Conservation (phyloP, 306 rosid species). For the Trifolium dubium region DNA sequence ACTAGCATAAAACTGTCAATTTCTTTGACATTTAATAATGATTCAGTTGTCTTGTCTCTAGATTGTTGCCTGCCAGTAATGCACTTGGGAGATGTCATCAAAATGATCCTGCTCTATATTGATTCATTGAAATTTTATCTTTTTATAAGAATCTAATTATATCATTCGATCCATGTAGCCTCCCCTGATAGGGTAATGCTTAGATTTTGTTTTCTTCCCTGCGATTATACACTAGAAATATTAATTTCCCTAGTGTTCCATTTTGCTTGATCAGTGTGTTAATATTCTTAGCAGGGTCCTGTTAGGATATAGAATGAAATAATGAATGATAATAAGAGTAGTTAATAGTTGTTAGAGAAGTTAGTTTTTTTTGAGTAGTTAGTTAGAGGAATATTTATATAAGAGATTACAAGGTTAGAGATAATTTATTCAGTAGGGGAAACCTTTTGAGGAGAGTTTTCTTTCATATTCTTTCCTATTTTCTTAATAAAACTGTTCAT, state of each 20-base stretch:
- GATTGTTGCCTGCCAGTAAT: slow-evolving; percentile 5
- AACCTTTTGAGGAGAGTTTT: background rate
- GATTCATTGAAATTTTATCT: slow-evolving; percentile 15
- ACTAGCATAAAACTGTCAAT: background rate
- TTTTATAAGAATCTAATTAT: background rate
- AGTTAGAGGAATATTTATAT: background rate
- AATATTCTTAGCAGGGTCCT: slow-evolving; percentile 24
- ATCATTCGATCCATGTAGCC: slow-evolving; percentile 18
- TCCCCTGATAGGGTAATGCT: slow-evolving; percentile 3
- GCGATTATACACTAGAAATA: slow-evolving; percentile 15
- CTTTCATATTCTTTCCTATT: background rate
- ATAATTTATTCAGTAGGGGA: background rate
- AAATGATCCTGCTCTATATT: slow-evolving; percentile 21
- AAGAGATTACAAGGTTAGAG: background rate
- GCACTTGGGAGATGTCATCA: slow-evolving; percentile 8
- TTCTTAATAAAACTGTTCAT: background rate
- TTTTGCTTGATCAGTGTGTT: slow-evolving; percentile 19
- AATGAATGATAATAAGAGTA: background rate
- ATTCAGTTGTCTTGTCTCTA: slow-evolving; percentile 21
- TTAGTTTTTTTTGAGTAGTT: background rate
- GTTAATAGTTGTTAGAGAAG: background rate
- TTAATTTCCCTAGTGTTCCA: slow-evolving; percentile 11
- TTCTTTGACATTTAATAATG: background rate
- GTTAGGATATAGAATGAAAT: background rate
- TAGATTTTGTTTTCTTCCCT: slow-evolving; percentile 5